Evolutionary conservation across 805 yeast genomes (phyloP), one percentile per base, ranked within the genome.

Genomic region (Cyberlindnera maclurae): DNA sequence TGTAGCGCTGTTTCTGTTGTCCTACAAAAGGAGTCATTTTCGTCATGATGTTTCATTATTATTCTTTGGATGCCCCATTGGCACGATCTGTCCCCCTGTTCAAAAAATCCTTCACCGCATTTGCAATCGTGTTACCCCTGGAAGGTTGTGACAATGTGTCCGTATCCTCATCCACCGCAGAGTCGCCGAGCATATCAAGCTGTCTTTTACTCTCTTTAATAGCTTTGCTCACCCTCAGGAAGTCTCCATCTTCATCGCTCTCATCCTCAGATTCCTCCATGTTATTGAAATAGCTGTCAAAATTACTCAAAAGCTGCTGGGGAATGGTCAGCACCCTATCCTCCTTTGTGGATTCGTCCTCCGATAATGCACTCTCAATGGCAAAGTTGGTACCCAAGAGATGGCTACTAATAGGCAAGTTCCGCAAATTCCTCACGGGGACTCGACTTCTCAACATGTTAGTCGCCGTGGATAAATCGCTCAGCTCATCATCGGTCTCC

Each of bases 401-500:
- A 40, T 45, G 50, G 1, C 53, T 43, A 20, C 47, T 46, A 16
- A 51, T 36, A 4, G 57, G 49, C 4, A 53, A 29, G n/a, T 42
- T 43, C 37, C 55, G 45, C 28, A 52, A 38, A 31, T 47, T 46
- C 22, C 52, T 42, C 18, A 29, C 31, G 33, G 37, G 35, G 2
- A 38, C 17, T 26, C 42, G 27, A n/a, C 32, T 20, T 36, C 50
- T 47, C 22, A 51, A 29, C 10, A 43, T 41, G 20, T 45, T 45
- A 4, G 51, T 49, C 3, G 51, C 43, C 3, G 51, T 45, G 3
- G 53, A 43, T 9, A 50, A 47, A 34, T 55, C 59, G 39, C 54
- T 50, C 24, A 20, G 24, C 10, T 51, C 57, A 35, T 51, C 55
- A 24, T 52, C 68, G 32, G 59, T 67, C 39, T 71, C 77, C 44